A percentile compares a stretch with the other conserved stretches of the same genome.
phyloP scores from a whole-genome alignment of 305 asterid genomes.

The Solanum hybrid region DNA sequence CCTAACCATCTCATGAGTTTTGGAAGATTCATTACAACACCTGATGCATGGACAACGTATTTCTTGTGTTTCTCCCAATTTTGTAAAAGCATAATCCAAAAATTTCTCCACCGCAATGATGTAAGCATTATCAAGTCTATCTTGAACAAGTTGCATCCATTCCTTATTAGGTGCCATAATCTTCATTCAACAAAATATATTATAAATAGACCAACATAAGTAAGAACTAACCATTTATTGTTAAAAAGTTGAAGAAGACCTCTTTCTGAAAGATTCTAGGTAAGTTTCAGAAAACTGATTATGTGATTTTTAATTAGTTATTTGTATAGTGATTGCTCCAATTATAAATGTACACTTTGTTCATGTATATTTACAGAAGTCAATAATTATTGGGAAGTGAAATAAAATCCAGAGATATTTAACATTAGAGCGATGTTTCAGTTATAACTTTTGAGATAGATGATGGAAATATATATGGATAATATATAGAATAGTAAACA shows the following conservation, averaged over 20 bases:
- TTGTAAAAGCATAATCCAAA: neutral
- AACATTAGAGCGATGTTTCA: neutral
- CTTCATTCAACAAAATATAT: neutral
- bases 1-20: neutral
- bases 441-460: neutral
- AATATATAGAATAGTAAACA: neutral
- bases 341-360: no score
- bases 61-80: neutral
- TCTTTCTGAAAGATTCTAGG: neutral
- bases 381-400: neutral
- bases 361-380: no score
- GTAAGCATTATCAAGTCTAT: neutral
- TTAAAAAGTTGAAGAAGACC: neutral
- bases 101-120: neutral
- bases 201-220: neutral
- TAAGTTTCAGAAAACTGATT: neutral
- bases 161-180: neutral
- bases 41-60: neutral
- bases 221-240: neutral
- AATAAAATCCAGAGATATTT: neutral
- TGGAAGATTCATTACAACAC: neutral
- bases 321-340: no score
- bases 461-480: no score
- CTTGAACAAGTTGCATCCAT: neutral
- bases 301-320: neutral